These are phyloP conservation scores for Eucalyptus regnans DNA, from an alignment of 345 rosid genomes.

Conservation along the genomic window DNA sequence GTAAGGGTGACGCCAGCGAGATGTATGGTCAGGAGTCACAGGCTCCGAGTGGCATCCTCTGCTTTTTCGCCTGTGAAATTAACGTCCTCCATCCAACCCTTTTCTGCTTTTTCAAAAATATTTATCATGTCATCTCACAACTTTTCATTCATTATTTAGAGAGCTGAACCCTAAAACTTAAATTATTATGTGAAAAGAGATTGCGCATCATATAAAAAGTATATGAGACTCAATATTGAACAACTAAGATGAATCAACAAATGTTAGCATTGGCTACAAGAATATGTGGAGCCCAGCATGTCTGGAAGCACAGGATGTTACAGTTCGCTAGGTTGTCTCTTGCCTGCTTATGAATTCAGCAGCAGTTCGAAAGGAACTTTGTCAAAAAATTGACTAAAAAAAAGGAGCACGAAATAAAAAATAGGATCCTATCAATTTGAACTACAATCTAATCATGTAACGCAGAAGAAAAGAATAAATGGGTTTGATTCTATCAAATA, in stretches of 20 bases:
- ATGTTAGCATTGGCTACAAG: too few species aligned
- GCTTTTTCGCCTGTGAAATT: neutral
- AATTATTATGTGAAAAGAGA: neutral
- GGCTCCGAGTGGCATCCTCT: neutral
- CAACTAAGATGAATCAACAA: neutral
- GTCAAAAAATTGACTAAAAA: neutral
- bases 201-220: neutral
- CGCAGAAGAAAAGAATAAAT: neutral
- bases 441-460: too few species aligned
- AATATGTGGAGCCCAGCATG: too few species aligned
- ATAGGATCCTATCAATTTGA: neutral
- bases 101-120: neutral
- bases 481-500: neutral
- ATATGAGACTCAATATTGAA: neutral
- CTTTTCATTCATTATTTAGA: neutral
- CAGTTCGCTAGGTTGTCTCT: too few species aligned
- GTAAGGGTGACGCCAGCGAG: neutral
- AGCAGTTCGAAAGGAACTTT: neutral
- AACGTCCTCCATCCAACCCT: neutral
- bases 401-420: neutral
- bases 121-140: neutral
- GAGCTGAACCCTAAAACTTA: neutral
- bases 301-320: too few species aligned
- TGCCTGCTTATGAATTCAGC: too few species aligned
- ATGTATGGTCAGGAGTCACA: neutral